Percentiles rank a stretch among this genome's conserved stretches.
Conservation (phyloP, 345 rosid species). For the Lenwebbia sp. region DNA sequence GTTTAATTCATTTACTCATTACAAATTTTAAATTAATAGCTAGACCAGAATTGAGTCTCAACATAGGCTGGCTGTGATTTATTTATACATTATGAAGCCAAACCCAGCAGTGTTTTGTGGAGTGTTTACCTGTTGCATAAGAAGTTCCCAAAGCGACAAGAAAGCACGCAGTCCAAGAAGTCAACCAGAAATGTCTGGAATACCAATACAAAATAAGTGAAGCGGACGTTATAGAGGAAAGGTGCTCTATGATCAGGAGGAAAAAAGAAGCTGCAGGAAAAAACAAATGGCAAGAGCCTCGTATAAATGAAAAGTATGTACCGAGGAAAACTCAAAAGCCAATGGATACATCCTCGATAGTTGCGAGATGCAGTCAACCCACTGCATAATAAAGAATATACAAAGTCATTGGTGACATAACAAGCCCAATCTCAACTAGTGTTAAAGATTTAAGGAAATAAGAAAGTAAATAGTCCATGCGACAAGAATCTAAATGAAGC, state of each 20-base stretch:
- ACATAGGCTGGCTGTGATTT: background rate
- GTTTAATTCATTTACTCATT: background rate
- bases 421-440: background rate
- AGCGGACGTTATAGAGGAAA: background rate
- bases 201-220: background rate
- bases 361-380: conserved; percentile 97
- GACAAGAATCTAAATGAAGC: background rate
- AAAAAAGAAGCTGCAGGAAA: background rate
- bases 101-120: background rate
- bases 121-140: conserved; percentile 62
- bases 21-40: background rate
- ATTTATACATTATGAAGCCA: background rate
- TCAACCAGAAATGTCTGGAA: conserved; percentile 88
- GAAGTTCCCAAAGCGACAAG: conserved; percentile 95
- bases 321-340: conserved; percentile 93
- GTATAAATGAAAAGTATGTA: conserved; percentile 30
- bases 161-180: conserved; percentile 75
- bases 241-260: background rate
- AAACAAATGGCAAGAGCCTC: background rate
- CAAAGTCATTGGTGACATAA: background rate
- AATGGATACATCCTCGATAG: conserved; percentile 87
- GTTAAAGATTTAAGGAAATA: background rate
- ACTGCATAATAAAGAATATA: conserved; percentile 41
- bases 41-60: background rate
- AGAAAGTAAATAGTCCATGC: background rate